phyloP scores from a whole-genome alignment of 1,139 yeast genomes.

The Diutina neorugosa region DNA sequence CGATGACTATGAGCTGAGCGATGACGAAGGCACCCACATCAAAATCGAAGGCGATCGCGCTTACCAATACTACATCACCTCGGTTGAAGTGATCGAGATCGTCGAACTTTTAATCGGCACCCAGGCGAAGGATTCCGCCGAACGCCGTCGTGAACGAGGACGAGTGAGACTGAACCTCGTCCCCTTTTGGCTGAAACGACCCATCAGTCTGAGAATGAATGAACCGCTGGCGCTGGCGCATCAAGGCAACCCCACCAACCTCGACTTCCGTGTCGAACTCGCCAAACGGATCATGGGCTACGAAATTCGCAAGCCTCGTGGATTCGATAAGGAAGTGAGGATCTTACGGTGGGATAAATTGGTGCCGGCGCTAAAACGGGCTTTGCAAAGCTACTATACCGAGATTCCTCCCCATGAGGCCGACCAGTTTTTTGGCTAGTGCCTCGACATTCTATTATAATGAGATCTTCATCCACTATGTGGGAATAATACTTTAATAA shows the following conservation, averaged over 20 bases:
- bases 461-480: background rate
- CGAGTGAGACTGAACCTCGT: constrained; percentile 52
- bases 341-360: constrained; percentile 50
- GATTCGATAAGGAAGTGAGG: constrained; percentile 56
- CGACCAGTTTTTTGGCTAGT: background rate
- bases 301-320: constrained; percentile 50
- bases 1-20: constrained; percentile 17
- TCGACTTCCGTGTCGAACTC: constrained; percentile 40
- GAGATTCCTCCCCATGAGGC: constrained; percentile 25
- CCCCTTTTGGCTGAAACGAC: constrained; percentile 56
- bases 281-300: constrained; percentile 60
- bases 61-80: constrained; percentile 40
- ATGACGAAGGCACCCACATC: constrained; percentile 5
- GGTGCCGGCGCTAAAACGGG: constrained; percentile 47
- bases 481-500: background rate
- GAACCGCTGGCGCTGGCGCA: constrained; percentile 12
- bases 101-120: constrained; percentile 49
- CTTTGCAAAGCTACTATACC: constrained; percentile 51
- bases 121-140: constrained; percentile 28
- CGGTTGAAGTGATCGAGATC: constrained; percentile 54
- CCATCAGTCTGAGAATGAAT: constrained; percentile 32
- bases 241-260: constrained; percentile 13
- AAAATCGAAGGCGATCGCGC: constrained; percentile 8
- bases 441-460: background rate
- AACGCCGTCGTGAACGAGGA: constrained; percentile 48